A percentile compares a stretch with the other conserved stretches of the same genome.
Evolutionary conservation across 192 early-diverging fungal species (phyloP).

Genomic region (Mortierella alpina): DNA sequence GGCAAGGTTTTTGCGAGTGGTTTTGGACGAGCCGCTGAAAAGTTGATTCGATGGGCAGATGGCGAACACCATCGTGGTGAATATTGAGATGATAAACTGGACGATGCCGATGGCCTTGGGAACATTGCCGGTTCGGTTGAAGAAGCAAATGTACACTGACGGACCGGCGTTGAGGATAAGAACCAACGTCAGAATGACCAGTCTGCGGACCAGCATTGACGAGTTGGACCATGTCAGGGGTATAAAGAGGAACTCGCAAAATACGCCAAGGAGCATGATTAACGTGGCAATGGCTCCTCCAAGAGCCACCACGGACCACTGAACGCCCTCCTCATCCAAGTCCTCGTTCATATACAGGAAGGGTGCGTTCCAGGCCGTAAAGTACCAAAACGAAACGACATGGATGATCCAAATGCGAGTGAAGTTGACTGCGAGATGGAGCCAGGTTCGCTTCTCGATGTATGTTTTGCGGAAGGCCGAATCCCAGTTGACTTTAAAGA

Average conservation of each 20-base stretch:
- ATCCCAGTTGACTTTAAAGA: conserved; percentile 76
- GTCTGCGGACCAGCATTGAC: conserved; percentile 60
- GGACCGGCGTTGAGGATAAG: conserved; percentile 74
- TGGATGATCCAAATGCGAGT: conserved; percentile 90
- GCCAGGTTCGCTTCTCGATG: conserved; percentile 85
- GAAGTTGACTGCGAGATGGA: conserved; percentile 87
- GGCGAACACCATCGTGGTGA: conserved; percentile 72
- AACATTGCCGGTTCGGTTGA: conserved; percentile 52
- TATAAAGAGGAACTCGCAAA: conserved; percentile 79
- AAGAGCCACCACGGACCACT: conserved; percentile 75
- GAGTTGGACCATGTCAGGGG: conserved; percentile 69
- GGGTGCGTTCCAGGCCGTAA: conserved; percentile 76
- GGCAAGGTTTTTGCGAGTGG: conserved; percentile 56
- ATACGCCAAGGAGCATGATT: conserved; percentile 71
- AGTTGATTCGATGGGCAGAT: conserved; percentile 77
- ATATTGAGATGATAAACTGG: conserved; percentile 76
- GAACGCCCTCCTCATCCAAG: conserved; percentile 58
- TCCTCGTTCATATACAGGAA: conserved; percentile 70
- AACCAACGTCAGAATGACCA: conserved; percentile 67
- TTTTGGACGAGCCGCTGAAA: conserved; percentile 45
- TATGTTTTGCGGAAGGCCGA: conserved; percentile 83
- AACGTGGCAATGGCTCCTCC: conserved; percentile 79
- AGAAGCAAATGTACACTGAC: conserved; percentile 67
- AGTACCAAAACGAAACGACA: conserved; percentile 81
- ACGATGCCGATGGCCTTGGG: conserved; percentile 71